Evolutionary conservation across 768 basidiomycete genomes (phyloP).

Genomic region (Obba rivulosa): DNA sequence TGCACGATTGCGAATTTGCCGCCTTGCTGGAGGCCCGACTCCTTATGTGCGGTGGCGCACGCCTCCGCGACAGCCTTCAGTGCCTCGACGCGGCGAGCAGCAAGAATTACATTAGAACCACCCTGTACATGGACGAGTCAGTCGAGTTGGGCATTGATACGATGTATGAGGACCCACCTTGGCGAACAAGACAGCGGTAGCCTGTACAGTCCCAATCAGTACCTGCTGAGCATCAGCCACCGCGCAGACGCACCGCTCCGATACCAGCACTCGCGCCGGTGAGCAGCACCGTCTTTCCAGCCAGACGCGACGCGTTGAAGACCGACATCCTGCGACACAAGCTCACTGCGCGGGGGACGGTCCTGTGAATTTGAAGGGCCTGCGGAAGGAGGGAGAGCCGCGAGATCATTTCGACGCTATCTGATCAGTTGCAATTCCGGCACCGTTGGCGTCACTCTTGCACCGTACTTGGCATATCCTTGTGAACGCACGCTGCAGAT

Average conservation of each 20-base stretch:
- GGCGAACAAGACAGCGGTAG: conserved; percentile 84
- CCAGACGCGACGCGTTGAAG: conserved; percentile 75
- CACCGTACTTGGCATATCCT: background rate
- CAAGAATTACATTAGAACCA: conserved; percentile 82
- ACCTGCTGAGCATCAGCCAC: background rate
- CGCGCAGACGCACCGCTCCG: conserved; percentile 60
- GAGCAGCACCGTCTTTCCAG: conserved; percentile 81
- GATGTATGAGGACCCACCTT: conserved; percentile 43
- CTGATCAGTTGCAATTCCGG: conserved; percentile 14
- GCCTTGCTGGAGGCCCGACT: conserved; percentile 66
- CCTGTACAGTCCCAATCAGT: conserved; percentile 37
- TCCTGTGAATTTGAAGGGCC: conserved; percentile 7
- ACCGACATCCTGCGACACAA: conserved; percentile 52
- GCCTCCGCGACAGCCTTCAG: conserved; percentile 65
- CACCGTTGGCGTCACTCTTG: too few relatives aligned
- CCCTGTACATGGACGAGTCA: conserved; percentile 38
- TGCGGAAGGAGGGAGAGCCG: conserved; percentile 18
- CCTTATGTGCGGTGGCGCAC: conserved; percentile 65
- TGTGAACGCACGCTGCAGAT: background rate
- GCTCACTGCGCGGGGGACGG: conserved; percentile 6
- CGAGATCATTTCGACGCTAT: conserved; percentile 14
- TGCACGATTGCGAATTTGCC: conserved; percentile 70
- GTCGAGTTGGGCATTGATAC: background rate
- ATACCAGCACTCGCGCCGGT: conserved; percentile 91
- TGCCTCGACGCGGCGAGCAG: conserved; percentile 72